Evolutionary conservation across 2,329 filamentous ascomycete genomes (phyloP), one percentile per base, ranked within the genome.

Genomic region (Thelonectria discophora): DNA sequence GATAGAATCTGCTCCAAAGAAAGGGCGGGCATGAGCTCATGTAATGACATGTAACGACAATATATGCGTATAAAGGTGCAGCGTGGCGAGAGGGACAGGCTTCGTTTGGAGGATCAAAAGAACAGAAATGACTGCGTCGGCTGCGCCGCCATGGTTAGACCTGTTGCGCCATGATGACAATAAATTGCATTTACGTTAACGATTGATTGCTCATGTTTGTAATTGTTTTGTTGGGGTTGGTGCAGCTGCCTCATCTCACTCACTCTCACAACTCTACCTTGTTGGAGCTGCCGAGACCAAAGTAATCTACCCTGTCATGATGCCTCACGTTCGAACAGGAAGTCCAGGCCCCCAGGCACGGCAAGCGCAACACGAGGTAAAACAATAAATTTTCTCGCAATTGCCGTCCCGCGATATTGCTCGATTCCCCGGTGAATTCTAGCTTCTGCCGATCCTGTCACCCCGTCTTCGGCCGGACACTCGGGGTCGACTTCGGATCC

Each of bases 21-120:
- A 24, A 37, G 49, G 8, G 53, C 32, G 37, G 20, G 45, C 20
- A 62, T 53, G 48, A 56, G 34, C 40, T 51, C 40, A 43, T 55
- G 32, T 59, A 27, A 60, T 47, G 52, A 53, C 43, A 34, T 58
- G 37, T 66, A 60, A 61, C 48, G 34, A 53, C 20, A 3, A 42
- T 46, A 60, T 40, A 60, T 57, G 34, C 47, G 42, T 66, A 53
- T 18, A 18, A 39, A 48, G 42, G 58, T 58, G 58, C 37, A 45
- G 45, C 54, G 53, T 61, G 47, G 56, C 64, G 60, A 58, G 59
- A 50, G 39, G 51, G 59, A 53, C 55, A 62, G 48, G 30, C 46
- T 40, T 21, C 55, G 15, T 52, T 54, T 32, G 12, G 34, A 47
- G 52, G 27, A 37, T 30, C 53, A 30, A 54, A 56, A 64, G 47